Conservation (phyloP, 345 rosid species). For the Citrus reticulata region DNA sequence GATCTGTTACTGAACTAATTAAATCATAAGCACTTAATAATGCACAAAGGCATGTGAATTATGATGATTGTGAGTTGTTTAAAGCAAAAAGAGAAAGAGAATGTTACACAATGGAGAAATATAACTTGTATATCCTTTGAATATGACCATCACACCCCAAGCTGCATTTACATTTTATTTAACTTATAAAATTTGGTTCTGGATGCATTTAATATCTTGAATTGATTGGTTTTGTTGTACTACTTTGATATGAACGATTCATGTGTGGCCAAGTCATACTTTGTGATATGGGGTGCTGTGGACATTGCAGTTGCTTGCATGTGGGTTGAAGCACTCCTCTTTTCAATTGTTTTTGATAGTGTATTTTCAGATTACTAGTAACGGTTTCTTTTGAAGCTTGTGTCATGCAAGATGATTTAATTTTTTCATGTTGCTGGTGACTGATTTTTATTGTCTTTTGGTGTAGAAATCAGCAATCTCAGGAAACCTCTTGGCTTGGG, state of each 20-base stretch:
- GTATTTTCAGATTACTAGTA: background rate
- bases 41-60: background rate
- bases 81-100: background rate
- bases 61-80: background rate
- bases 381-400: background rate
- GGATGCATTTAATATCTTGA: background rate
- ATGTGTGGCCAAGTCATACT: background rate
- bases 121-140: background rate
- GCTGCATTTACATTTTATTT: too few species aligned
- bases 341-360: background rate
- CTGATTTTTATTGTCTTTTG: background rate
- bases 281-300: background rate
- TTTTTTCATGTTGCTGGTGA: background rate
- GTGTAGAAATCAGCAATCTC: slow-evolving; percentile 10
- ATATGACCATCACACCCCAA: background rate
- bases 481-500: slow-evolving; percentile 31
- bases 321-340: background rate
- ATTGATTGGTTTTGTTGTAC: background rate
- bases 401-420: background rate
- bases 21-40: background rate
- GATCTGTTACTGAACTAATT: too few species aligned
- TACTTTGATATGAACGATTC: background rate
- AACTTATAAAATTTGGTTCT: background rate
- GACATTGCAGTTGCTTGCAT: background rate
- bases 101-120: background rate